Base-by-base conservation (phyloP, 441 rosid species). In the Flueggea neowawraea region DNA sequence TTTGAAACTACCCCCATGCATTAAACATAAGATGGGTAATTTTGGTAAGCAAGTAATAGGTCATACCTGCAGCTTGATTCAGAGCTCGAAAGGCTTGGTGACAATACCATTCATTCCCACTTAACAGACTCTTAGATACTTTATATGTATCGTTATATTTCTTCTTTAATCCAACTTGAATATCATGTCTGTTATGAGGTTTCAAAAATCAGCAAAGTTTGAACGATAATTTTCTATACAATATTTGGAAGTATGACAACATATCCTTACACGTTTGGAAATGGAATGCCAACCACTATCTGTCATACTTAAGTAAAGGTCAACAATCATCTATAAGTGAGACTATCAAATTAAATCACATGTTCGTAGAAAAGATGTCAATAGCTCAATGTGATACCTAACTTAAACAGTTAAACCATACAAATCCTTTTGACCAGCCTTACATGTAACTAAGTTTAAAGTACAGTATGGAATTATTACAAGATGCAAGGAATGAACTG, bases 41-140 rank as follows among this genome's bases (percentile, higher is more conserved):
- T 36, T 36, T 36, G 9, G 43, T 2, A 12, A 22, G 28, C 28
- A 22, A 63, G 51, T 15, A 6, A 43, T 13, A n/a, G 1, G 33
- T 43, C 65, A 58, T 84, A 95, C 98, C 99, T 68, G 83, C 84
- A 69, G 98, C 98, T 83, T 95, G 99, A 83, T 95, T 95, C 66
- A 92, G 78, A 71, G 98, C 93, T 65, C 98, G 89, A 66, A 92
- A 95, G 48, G 99, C 98, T 77, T 95, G 99, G 54, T 85, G 81
- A 83, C 99, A 92, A 67, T 95, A 95, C 99, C 99, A 95, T n/a
- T 95, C 96, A 64, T 67, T 92, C 71, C 99, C 99, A 69, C 86
- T 83, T 13, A 92, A 75, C 72, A 95, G 97, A 70, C 76, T 82
- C 69, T 90, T 92, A 41, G 98, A 85, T 62, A 96, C 77, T 75